phyloP scores from a whole-genome alignment of 257 asterid species.

The Solanum piurae region DNA sequence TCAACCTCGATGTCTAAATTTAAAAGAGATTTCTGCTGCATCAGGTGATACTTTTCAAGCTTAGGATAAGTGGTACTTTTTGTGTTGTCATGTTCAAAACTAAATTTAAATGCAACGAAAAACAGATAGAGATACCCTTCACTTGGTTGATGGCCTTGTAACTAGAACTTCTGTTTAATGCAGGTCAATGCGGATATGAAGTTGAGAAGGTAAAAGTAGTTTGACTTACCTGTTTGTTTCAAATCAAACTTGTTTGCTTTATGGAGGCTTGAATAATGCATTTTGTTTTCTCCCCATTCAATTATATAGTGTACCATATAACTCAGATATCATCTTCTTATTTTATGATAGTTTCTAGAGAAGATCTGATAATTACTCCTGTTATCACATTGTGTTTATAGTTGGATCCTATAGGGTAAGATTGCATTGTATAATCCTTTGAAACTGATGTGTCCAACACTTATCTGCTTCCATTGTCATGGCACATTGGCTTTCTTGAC shows the following conservation, averaged over 20 bases:
- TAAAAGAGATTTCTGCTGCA: not conserved
- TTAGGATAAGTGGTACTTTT: not conserved
- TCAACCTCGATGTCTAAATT: not conserved
- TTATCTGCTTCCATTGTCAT: not conserved
- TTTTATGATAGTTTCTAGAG: not conserved
- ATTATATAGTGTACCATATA: not conserved
- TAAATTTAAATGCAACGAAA: not conserved
- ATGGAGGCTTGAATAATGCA: not conserved
- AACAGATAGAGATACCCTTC: not conserved
- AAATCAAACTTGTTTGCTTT: not conserved
- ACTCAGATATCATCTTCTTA: not conserved
- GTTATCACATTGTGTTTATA: not conserved
- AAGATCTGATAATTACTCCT: not conserved
- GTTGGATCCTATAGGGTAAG: not conserved
- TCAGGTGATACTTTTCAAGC: not conserved
- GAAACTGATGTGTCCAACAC: not conserved
- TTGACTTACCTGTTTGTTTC: not conserved
- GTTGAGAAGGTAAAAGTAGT: constrained; percentile 53
- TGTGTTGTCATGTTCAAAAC: not conserved
- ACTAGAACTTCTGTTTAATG: not conserved
- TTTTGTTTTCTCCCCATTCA: not conserved
- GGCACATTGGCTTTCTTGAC: not conserved
- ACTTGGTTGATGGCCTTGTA: not conserved
- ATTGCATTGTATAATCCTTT: not conserved
- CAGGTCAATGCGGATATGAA: constrained; percentile 86